Evolutionary conservation across 805 yeast species (phyloP), one percentile per base, ranked within the genome.

Genomic region (Yarrowia phangngaensis): DNA sequence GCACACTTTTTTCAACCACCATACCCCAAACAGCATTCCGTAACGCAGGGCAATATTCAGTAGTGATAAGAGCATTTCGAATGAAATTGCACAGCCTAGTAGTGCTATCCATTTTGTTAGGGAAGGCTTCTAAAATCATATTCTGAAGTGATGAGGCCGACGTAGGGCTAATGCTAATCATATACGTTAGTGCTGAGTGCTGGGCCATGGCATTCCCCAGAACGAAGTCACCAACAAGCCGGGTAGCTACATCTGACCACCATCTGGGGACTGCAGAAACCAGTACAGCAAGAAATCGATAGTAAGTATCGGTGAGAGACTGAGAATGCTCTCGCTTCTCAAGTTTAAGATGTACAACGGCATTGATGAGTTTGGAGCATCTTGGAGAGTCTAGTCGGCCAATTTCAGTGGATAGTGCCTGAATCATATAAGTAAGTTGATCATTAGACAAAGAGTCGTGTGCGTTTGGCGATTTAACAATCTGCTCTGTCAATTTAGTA

Each of bases 221-320:
- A 2, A 61, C 65, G 57, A 90, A 84, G 58, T 80, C 87, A 14
- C 71, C 58, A 8, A 88, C 74, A n/a, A 90, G 64, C 51, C 76
- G 74, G 52, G 72, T 69, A 15, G 84, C 79, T n/a, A 90, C 85
- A 52, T 85, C 94, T 54, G 77, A 75, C 78, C 92, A 80, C 85
- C 95, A 90, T 63, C 80, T 85, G 6, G 97, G 97, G 53, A 81
- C 72, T 35, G 90, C 83, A 3, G 95, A 82, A 28, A 89, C 84
- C 47, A 90, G 71, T 20, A 89, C 84, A 34, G 79, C 73, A 35
- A 86, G 67, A 63, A 92, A 92, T 33, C 78, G 80, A 36, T 82
- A 73, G 64, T 84, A 88, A 36, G 71, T 67, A 40, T 70, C 68
- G 19, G 76, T 65, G 56, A 80, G 75, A 12, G 58, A 54, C 8